Percentiles rank a stretch among this genome's conserved stretches.
Conservation (phyloP, 2,329 filamentous ascomycete genomes). For the Claviceps pusilla region DNA sequence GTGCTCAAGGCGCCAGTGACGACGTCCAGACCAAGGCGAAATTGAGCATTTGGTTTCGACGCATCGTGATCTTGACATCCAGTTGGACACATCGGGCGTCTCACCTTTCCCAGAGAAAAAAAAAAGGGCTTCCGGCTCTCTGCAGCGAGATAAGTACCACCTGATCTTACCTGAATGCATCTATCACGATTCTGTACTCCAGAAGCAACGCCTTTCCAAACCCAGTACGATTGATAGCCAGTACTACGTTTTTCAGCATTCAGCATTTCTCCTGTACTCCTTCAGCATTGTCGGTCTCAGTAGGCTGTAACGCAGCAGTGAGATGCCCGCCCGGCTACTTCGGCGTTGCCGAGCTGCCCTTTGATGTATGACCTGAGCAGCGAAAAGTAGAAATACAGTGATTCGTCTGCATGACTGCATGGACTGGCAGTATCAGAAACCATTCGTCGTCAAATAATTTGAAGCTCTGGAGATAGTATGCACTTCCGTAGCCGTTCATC, state of each 20-base stretch:
- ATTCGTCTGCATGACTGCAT: background rate
- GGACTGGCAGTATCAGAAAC: background rate
- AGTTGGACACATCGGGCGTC: background rate
- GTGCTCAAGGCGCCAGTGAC: background rate
- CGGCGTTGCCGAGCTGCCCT: background rate
- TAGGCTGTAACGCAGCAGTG: background rate
- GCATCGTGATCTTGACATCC: background rate
- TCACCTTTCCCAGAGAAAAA: background rate
- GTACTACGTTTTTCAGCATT: background rate
- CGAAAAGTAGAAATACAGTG: background rate
- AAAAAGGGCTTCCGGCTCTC: background rate
- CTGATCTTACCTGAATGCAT: constrained; percentile 3
- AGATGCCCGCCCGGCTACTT: background rate
- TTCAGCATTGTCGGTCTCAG: background rate
- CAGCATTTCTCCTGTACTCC: background rate
- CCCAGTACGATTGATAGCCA: background rate
- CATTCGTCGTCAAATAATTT: background rate
- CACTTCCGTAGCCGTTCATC: background rate
- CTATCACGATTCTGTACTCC: background rate
- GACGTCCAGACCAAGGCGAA: background rate
- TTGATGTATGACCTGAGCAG: background rate
- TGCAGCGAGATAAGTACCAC: constrained; percentile 2
- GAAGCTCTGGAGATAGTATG: too few species aligned
- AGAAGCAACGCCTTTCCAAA: background rate
- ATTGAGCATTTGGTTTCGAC: background rate